Base-by-base conservation (phyloP, 148 eudicot species). In the Talinum fruticosum region DNA sequence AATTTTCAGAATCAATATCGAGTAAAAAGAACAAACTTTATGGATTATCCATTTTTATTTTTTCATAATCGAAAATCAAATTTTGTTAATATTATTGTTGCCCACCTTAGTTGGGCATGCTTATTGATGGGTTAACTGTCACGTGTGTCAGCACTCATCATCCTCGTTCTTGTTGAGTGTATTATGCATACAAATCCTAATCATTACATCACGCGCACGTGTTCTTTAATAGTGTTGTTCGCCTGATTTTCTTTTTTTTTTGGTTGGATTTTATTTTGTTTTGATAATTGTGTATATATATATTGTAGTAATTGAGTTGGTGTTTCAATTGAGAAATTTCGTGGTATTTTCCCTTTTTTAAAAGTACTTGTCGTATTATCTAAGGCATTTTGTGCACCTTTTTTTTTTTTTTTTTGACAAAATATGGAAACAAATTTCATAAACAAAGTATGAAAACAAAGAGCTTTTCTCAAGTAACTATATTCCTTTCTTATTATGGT, bases 151-250 rank as follows among this genome's bases (percentile, higher is more conserved):
- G 47, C 51, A 79, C 33, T 72, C 76, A 49, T 49, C 61, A 62
- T 62, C 15, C 2, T 59, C 10, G 2, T 28, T 28, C 16, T 62
- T 51, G 23, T 51, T 47, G 66, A 26, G 66, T 26, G 26, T 62
- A 8, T 72, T 72, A 8, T 73, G 45, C 51, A 24, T 26, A 30
- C 64, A 47, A 53, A 35, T 28, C 28, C 66, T 33, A 68, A 82
- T 82, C 81, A 82, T 74, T 82, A 61, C 75, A 78, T 68, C 78
- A 78, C 64, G 33, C 78, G 38, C 73, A 78, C 84, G 75, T 78
- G 78, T 74, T 21, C 30, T 62, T 45, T 10, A 26, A 71, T 44
- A 35, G n/a, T n/a, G n/a, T 26, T 5, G 12, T 45, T 8, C 21
- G 5, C 34, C 2, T 38, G 24, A 24, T 13, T 44, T n/a, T 13